These are phyloP conservation scores for Tolypocladium inflatum DNA, from an alignment of 2,329 filamentous ascomycete species.

Conservation along the genomic window DNA sequence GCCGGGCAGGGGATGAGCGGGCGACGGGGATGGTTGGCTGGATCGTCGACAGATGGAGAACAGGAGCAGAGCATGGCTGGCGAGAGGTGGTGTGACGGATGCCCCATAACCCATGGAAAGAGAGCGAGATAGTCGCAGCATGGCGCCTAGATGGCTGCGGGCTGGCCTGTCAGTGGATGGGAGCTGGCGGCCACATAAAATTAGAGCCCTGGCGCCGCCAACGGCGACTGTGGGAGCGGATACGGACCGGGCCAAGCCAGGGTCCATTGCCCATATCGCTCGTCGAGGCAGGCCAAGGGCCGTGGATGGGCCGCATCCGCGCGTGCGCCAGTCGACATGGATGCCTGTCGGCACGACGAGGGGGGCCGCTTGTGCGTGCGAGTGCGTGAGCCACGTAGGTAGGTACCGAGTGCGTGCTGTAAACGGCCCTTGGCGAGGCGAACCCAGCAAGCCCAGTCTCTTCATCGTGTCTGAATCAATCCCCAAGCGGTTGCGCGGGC, in stretches of 20 bases:
- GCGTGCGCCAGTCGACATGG: not conserved
- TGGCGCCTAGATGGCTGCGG: conserved; percentile 32
- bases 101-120: conserved; percentile 5
- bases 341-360: not conserved
- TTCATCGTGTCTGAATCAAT: not conserved
- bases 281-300: not conserved
- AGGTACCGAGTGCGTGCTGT: not conserved
- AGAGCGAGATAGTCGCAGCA: conserved; percentile 26
- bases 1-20: not conserved
- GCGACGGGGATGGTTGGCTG: not conserved
- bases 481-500: not conserved
- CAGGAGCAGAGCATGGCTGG: not conserved
- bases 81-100: conserved; percentile 23
- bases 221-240: conserved; percentile 13
- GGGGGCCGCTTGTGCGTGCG: not conserved
- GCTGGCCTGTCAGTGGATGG: conserved; percentile 33
- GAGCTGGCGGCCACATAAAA: conserved; percentile 30
- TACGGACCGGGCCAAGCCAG: conserved; percentile 4
- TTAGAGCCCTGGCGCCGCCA: conserved; percentile 23
- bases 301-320: conserved; percentile 2
- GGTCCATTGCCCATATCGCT: not conserved
- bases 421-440: not conserved
- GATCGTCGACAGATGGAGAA: not conserved
- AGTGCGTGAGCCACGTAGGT: not conserved
- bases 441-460: not conserved